Evolutionary conservation across 768 basidiomycete species (phyloP), one percentile per base, ranked within the genome.

Genomic region (Lactarius tabidus): DNA sequence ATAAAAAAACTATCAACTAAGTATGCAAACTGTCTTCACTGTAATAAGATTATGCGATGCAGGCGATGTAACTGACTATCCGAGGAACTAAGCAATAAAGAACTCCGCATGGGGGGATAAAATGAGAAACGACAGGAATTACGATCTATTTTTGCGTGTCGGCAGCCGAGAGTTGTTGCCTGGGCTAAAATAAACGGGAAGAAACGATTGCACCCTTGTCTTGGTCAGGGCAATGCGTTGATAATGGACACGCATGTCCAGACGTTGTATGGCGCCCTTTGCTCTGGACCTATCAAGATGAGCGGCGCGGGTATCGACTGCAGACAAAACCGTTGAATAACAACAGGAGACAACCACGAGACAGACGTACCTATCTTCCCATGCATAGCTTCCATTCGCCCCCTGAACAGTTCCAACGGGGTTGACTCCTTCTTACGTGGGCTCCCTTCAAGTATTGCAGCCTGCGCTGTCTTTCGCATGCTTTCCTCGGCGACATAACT

Each of bases 221-320:
- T 73, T 75, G 18, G 73, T 65, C 35, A 75, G 71, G 10, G 76
- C 76, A 58, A 70, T 67, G 9, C 82, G 85, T 69, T 89, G 86
- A 70, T 88, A 90, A 70, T 83, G 74, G 15, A 91, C 75, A 28
- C 86, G 82, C 77, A 88, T 81, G 10, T 82, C 78, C 17, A 90
- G 74, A 52, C 82, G 83, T 71, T 91, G 88, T 57, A 91, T 74
- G 0, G 82, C 81, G 3, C 84, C 87, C 69, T 92, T 93, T 5
- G 85, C 81, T 62, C 87, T 81, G 2, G 90, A 90, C 55, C 91
- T 85, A 67, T 91, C 90, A 38, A 93, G 79, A 73, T 89, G 84
- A 2, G 86, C 84, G 31, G 88, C 89, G 54, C 89, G 86, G 3
- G 85, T 86, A 72, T 92, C 90, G 54, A 83, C 89, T 90, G 64